Evolutionary conservation across 768 basidiomycete species (phyloP).

Genomic region (Chalciporus pseudorubinellus): DNA sequence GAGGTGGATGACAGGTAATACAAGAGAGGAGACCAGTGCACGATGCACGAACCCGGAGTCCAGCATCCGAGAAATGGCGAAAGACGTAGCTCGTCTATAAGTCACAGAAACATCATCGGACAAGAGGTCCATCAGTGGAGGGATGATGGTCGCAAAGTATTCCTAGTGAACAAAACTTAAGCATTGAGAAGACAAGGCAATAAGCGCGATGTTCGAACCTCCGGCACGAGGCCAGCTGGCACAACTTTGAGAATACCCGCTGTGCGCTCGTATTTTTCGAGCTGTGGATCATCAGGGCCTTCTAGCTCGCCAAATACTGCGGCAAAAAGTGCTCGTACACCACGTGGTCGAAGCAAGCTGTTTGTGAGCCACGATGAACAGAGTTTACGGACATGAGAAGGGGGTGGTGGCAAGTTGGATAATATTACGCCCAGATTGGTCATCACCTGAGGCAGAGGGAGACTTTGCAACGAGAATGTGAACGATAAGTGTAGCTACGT

Average conservation of each 20-base stretch:
- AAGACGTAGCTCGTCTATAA: conserved; percentile 63
- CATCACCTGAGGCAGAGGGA: conserved; percentile 66
- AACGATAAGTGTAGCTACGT: conserved; percentile 6
- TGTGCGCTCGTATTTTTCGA: conserved; percentile 75
- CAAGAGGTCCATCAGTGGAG: conserved; percentile 54
- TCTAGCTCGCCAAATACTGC: conserved; percentile 70
- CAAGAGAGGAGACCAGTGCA: conserved; percentile 25
- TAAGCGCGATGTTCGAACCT: conserved; percentile 41
- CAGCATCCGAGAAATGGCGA: conserved; percentile 66
- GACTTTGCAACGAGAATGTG: conserved; percentile 32
- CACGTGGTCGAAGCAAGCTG: conserved; percentile 68
- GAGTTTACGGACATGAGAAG: conserved; percentile 53
- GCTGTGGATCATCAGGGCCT: conserved; percentile 45
- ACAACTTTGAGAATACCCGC: conserved; percentile 60
- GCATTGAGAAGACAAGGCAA: background rate
- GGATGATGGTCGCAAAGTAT: conserved; percentile 56
- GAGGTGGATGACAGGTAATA: conserved; percentile 50
- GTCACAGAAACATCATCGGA: conserved; percentile 33
- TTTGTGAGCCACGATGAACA: conserved; percentile 64
- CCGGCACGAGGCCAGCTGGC: conserved; percentile 51
- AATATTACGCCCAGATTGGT: conserved; percentile 61
- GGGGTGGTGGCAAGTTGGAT: conserved; percentile 39
- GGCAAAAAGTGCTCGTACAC: conserved; percentile 64
- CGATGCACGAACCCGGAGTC: conserved; percentile 30
- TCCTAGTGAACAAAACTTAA: conserved; percentile 39